Evolutionary conservation across 495 filamentous ascomycete species (phyloP).

Genomic region (Penicillium pancosmium): DNA sequence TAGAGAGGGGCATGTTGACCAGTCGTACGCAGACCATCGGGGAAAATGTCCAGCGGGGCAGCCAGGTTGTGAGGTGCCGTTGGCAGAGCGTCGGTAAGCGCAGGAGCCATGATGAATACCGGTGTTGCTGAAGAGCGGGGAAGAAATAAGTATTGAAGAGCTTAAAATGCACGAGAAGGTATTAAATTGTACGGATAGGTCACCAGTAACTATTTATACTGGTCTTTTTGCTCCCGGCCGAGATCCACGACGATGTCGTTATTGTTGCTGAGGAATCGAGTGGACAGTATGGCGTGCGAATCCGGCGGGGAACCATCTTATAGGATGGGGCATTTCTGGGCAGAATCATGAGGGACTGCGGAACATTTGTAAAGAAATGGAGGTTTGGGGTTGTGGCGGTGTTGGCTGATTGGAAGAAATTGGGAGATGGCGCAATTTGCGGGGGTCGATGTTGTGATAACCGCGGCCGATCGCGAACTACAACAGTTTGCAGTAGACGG

Average conservation of each 20-base stretch:
- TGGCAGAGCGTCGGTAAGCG: conserved; percentile 33
- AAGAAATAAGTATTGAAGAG: not conserved
- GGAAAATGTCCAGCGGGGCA: conserved; percentile 42
- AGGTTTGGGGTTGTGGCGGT: not conserved
- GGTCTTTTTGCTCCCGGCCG: conserved; percentile 15
- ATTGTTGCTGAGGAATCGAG: conserved; percentile 24
- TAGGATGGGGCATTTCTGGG: conserved; percentile 12
- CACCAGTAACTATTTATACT: conserved; percentile 23
- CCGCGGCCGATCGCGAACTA: conserved; percentile 10
- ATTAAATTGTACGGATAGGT: not conserved
- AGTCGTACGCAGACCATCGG: conserved; percentile 62
- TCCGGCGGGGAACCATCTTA: conserved; percentile 5
- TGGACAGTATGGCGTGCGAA: conserved; percentile 32
- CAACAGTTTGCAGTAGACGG: no score
- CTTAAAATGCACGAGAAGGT: not conserved
- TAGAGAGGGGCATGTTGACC: conserved; percentile 77
- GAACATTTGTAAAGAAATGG: not conserved
- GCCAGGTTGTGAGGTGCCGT: conserved; percentile 37
- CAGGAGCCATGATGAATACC: conserved; percentile 37
- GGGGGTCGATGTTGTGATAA: conserved; percentile 38
- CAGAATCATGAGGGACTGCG: not conserved
- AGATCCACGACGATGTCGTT: conserved; percentile 12
- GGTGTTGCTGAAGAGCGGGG: conserved; percentile 4
- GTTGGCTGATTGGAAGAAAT: conserved; percentile 21
- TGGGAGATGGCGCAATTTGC: conserved; percentile 36